Conservation (phyloP, 1,139 yeast species). For the Pneumocystis murina region DNA sequence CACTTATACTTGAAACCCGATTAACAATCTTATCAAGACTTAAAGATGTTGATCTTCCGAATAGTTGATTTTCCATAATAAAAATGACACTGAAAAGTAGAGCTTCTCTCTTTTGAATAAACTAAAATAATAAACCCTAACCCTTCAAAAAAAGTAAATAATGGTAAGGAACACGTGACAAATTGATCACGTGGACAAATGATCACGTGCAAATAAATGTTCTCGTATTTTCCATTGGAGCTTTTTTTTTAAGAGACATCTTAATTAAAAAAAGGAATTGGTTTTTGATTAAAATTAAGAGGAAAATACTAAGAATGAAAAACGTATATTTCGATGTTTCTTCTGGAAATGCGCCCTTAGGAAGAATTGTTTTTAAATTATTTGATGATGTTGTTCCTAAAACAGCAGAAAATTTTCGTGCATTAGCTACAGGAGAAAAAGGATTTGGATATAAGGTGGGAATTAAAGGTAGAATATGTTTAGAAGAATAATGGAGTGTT, state of each 20-base stretch:
- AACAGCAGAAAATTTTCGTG: constrained; percentile 83
- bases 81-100: background rate
- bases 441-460: constrained; percentile 69
- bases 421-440: constrained; percentile 91
- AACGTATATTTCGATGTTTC: background rate
- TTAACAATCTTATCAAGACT: constrained; percentile 54
- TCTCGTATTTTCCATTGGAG: background rate
- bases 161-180: no score
- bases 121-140: background rate
- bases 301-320: background rate
- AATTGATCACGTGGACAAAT: no score
- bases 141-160: no score
- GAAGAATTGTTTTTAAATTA: constrained; percentile 31
- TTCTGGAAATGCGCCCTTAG: background rate
- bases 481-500: constrained; percentile 34
- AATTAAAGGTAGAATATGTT: background rate
- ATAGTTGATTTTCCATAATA: background rate
- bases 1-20: constrained; percentile 61
- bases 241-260: no score
- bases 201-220: no score
- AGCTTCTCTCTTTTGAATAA: no score
- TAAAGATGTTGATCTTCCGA: background rate
- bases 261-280: background rate
- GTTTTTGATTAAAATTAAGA: no score
- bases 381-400: constrained; percentile 93